These are phyloP conservation scores for Colletotrichum brevisporum DNA, from an alignment of 2,329 filamentous ascomycete genomes.

Conservation along the genomic window DNA sequence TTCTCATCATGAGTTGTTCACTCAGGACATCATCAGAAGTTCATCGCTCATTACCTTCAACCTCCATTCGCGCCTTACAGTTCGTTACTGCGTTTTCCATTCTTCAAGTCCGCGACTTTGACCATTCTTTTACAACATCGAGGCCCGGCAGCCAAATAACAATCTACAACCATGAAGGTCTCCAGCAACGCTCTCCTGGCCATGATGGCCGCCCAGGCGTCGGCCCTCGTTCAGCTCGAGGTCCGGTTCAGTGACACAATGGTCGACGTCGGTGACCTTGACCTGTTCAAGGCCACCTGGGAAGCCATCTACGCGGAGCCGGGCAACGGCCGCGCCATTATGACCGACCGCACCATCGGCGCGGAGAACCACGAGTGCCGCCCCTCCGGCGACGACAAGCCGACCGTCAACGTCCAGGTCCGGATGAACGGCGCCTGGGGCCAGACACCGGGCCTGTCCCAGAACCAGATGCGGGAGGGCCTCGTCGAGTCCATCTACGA, in stretches of 20 bases:
- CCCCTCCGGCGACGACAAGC: constrained; percentile 16
- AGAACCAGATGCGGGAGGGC: constrained; percentile 41
- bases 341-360: constrained; percentile 30
- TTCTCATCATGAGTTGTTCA: too few species aligned
- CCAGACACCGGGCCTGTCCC: constrained; percentile 19
- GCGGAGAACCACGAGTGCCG: constrained; percentile 36
- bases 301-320: constrained; percentile 36
- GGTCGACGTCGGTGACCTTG: constrained; percentile 41
- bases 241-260: constrained; percentile 41
- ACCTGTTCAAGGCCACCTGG: constrained; percentile 39
- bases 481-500: constrained; percentile 39
- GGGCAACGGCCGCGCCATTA: constrained; percentile 38
- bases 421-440: constrained; percentile 42
- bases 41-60: too few species aligned
- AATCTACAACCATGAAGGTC: constrained; percentile 33
- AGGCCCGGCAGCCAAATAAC: too few species aligned
- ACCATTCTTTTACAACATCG: not conserved
- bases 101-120: too few species aligned
- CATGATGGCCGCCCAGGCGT: constrained; percentile 25
- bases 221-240: constrained; percentile 36
- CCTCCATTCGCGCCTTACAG: too few species aligned
- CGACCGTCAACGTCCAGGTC: constrained; percentile 35
- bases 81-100: too few species aligned
- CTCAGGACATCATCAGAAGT: too few species aligned
- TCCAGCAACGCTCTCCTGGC: constrained; percentile 22